Conservation (phyloP, 331 rosid species). For the Malus hybrid region DNA sequence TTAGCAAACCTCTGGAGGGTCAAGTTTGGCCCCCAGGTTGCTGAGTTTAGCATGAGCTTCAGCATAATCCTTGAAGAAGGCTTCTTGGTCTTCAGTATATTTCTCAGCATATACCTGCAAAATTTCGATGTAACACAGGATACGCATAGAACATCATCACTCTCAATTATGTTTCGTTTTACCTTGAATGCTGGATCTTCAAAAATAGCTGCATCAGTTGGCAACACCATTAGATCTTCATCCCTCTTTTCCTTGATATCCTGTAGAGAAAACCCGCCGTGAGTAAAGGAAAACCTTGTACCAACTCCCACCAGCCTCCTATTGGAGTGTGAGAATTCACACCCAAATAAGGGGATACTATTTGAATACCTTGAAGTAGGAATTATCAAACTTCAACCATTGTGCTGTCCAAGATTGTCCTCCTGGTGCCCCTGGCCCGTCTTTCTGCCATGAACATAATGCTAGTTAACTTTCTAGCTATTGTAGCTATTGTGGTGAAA, state of each 20-base stretch:
- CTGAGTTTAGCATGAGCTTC: slow-evolving; percentile 98
- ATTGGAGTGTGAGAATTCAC: background rate
- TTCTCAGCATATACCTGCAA: slow-evolving; percentile 82
- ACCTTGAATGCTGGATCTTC: slow-evolving; percentile 94
- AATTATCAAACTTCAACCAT: slow-evolving; percentile 96
- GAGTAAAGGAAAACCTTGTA: slow-evolving; percentile 13
- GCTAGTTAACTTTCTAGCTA: slow-evolving; percentile 13
- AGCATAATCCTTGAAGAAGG: slow-evolving; percentile 93
- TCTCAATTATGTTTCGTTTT: slow-evolving; percentile 3
- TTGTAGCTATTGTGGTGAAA: background rate
- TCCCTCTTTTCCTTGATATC: slow-evolving; percentile 83
- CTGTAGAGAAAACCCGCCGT: slow-evolving; percentile 31
- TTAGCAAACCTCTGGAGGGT: slow-evolving; percentile 84
- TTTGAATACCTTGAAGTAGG: slow-evolving; percentile 71
- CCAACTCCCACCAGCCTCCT: background rate
- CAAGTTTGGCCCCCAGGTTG: slow-evolving; percentile 88
- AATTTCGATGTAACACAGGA: background rate
- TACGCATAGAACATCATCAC: background rate
- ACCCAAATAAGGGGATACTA: background rate
- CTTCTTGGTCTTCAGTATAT: slow-evolving; percentile 81
- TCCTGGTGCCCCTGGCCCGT: slow-evolving; percentile 97
- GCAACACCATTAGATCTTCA: slow-evolving; percentile 81
- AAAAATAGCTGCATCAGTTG: slow-evolving; percentile 89
- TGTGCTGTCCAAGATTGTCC: slow-evolving; percentile 96
- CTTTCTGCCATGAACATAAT: slow-evolving; percentile 53